These are phyloP conservation scores for Strigomonas oncopelti DNA, from an alignment of 208 protist species.

Conservation along the genomic window DNA sequence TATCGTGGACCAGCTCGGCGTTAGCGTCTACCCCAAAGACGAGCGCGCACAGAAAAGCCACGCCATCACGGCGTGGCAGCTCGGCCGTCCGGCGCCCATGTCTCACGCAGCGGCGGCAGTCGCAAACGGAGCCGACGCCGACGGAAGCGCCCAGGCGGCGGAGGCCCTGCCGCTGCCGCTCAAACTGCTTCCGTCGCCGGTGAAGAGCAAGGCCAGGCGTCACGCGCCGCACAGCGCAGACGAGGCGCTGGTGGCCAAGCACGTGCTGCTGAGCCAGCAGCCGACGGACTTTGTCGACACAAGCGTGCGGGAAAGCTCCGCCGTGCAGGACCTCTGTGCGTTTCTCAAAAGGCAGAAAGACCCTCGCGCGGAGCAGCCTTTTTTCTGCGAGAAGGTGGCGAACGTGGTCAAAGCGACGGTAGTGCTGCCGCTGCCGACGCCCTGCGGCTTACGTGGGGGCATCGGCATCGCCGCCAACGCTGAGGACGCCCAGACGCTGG, in stretches of 20 bases:
- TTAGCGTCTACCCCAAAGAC: constrained; percentile 65
- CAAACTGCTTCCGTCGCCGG: constrained; percentile 38
- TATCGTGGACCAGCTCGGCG: constrained; percentile 61
- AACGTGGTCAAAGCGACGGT: constrained; percentile 57
- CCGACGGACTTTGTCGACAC: constrained; percentile 62
- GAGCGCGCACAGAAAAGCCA: constrained; percentile 56
- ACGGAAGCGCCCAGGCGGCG: constrained; percentile 41
- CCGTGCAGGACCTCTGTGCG: constrained; percentile 36
- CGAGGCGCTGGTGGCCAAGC: constrained; percentile 62
- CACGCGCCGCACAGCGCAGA: constrained; percentile 48
- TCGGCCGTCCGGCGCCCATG: constrained; percentile 69
- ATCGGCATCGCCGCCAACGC: constrained; percentile 62
- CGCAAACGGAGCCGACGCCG: constrained; percentile 39
- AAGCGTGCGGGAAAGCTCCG: constrained; percentile 30
- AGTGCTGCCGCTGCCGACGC: constrained; percentile 63
- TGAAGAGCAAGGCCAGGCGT: constrained; percentile 51
- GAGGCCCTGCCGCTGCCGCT: constrained; percentile 45
- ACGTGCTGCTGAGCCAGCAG: constrained; percentile 52
- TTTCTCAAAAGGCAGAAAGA: constrained; percentile 37
- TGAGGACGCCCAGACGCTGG: constrained; percentile 52
- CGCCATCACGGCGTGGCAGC: constrained; percentile 69
- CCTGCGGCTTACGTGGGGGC: constrained; percentile 78
- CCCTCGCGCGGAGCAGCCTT: constrained; percentile 46
- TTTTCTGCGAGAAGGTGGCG: constrained; percentile 50
- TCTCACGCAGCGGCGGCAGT: constrained; percentile 44